Percentiles rank a stretch among this genome's conserved stretches.
These are phyloP conservation scores for Colletotrichum somersetense DNA, from an alignment of 2,329 filamentous ascomycete species.

Conservation along the genomic window DNA sequence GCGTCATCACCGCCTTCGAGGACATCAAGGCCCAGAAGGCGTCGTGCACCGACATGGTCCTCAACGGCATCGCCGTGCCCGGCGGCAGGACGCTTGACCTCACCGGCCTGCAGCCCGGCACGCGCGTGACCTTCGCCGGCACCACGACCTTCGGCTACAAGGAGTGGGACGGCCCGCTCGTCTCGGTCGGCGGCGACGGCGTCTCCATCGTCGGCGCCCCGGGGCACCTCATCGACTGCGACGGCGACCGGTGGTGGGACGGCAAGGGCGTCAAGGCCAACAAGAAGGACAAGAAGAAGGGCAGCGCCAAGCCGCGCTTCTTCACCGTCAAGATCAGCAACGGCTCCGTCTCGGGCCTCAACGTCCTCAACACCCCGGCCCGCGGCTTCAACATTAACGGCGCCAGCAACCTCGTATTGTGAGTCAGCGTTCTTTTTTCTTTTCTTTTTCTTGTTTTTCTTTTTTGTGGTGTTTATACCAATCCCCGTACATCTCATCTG, in stretches of 20 bases:
- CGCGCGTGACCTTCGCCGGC: slow-evolving; percentile 69
- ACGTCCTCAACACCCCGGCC: slow-evolving; percentile 58
- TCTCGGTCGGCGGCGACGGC: slow-evolving; percentile 69
- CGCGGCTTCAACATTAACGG: slow-evolving; percentile 57
- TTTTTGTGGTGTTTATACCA: too few relatives aligned
- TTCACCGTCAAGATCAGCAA: slow-evolving; percentile 61
- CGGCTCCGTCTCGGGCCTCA: slow-evolving; percentile 54
- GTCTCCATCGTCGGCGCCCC: slow-evolving; percentile 66
- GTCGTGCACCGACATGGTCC: slow-evolving; percentile 66
- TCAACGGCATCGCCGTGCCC: slow-evolving; percentile 67
- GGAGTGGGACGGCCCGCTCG: slow-evolving; percentile 74
- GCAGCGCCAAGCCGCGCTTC: slow-evolving; percentile 48
- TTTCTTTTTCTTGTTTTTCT: too few relatives aligned
- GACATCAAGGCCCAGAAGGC: slow-evolving; percentile 62
- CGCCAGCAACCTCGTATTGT: slow-evolving; percentile 54
- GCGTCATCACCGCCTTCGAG: slow-evolving; percentile 67
- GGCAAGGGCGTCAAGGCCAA: slow-evolving; percentile 70
- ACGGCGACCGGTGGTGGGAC: slow-evolving; percentile 73
- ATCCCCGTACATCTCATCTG: neutral
- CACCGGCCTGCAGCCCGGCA: slow-evolving; percentile 63
- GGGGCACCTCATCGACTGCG: slow-evolving; percentile 67
- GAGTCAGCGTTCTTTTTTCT: neutral
- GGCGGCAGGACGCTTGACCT: slow-evolving; percentile 71
- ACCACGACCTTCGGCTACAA: slow-evolving; percentile 75
- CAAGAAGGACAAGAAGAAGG: slow-evolving; percentile 70